phyloP scores from a whole-genome alignment of 2,329 filamentous ascomycete genomes.

The Claviceps fusiformis region DNA sequence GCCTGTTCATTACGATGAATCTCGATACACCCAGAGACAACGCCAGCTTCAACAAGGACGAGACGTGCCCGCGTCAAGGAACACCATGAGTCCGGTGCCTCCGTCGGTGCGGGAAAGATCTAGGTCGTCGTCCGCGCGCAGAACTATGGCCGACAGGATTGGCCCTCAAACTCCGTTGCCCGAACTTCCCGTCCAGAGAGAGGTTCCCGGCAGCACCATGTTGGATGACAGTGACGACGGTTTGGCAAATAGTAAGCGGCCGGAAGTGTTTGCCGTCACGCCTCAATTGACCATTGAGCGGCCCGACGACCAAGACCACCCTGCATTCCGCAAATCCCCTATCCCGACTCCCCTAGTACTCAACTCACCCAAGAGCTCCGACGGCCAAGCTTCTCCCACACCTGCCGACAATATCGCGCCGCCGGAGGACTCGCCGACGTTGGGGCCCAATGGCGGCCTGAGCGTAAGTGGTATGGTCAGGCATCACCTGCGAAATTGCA shows the following conservation, averaged over 20 bases:
- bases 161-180: slow-evolving; percentile 13
- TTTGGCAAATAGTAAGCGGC: slow-evolving; percentile 8
- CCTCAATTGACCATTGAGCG: slow-evolving; percentile 29
- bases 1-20: slow-evolving; percentile 64
- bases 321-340: slow-evolving; percentile 35
- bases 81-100: slow-evolving; percentile 31
- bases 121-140: slow-evolving; percentile 31
- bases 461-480: slow-evolving; percentile 76
- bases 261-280: slow-evolving; percentile 9
- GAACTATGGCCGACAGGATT: slow-evolving; percentile 20
- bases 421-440: slow-evolving; percentile 60
- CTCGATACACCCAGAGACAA: slow-evolving; percentile 71
- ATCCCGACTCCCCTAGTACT: slow-evolving; percentile 30
- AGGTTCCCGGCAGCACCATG: slow-evolving; percentile 24
- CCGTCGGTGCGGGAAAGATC: slow-evolving; percentile 29
- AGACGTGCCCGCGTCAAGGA: slow-evolving; percentile 40
- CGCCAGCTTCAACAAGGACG: slow-evolving; percentile 66
- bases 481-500: slow-evolving; percentile 71
- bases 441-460: slow-evolving; percentile 56
- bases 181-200: slow-evolving; percentile 20
- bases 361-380: slow-evolving; percentile 12
- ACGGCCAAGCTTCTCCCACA: slow-evolving; percentile 14
- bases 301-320: slow-evolving; percentile 40
- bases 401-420: slow-evolving; percentile 8
- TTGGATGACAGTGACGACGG: slow-evolving; percentile 31